phyloP scores from a whole-genome alignment of 2,329 filamentous ascomycete species.

The Colletotrichum spinosum region DNA sequence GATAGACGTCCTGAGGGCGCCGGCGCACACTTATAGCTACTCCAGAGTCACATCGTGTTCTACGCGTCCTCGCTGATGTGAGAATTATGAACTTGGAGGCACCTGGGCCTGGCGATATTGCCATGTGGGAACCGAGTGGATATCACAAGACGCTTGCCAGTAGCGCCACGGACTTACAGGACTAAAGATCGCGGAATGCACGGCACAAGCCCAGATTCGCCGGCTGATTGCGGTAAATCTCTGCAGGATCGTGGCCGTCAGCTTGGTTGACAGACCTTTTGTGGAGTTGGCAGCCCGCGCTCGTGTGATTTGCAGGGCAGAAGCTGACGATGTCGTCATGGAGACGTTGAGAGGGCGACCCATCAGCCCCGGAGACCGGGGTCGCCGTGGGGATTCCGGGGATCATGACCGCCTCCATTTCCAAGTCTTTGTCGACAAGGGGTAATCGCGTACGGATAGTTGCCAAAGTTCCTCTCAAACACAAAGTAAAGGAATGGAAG shows the following conservation, averaged over 20 bases:
- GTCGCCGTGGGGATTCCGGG: not conserved
- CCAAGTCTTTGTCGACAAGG: not conserved
- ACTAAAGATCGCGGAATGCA: not conserved
- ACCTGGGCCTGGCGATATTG: constrained; percentile 2
- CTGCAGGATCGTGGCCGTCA: not conserved
- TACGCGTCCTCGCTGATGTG: not conserved
- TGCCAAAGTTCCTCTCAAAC: too few species aligned
- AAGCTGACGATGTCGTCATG: constrained; percentile 27
- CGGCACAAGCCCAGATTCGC: not conserved
- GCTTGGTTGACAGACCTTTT: not conserved
- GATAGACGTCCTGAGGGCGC: not conserved
- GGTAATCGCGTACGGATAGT: not conserved
- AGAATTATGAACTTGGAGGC: not conserved
- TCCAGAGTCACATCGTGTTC: not conserved
- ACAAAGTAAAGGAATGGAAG: too few species aligned
- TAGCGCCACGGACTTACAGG: not conserved
- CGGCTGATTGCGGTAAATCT: not conserved
- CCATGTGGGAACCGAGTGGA: constrained; percentile 9
- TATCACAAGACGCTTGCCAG: constrained; percentile 6
- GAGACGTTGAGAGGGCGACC: not conserved
- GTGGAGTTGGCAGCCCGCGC: not conserved
- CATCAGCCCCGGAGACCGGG: not conserved
- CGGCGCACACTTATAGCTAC: not conserved
- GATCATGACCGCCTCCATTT: constrained; percentile 9
- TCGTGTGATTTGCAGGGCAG: not conserved